A percentile compares a stretch with the other conserved stretches of the same genome.
These are phyloP conservation scores for Exserohilum turcica DNA, from an alignment of 2,329 filamentous ascomycete genomes.

Conservation along the genomic window DNA sequence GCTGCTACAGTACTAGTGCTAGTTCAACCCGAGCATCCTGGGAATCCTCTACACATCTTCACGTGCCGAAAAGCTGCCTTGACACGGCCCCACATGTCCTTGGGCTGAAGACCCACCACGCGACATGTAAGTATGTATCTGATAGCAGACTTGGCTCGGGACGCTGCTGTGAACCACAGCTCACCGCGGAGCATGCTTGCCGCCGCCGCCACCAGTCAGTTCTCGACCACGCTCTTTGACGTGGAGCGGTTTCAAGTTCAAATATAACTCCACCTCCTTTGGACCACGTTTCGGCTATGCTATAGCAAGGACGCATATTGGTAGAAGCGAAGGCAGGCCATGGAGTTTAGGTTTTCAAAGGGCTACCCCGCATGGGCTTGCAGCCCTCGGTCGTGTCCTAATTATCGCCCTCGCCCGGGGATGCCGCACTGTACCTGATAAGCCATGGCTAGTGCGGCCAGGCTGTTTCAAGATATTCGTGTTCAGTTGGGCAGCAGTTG, in stretches of 20 bases:
- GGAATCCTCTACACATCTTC: slow-evolving; percentile 19
- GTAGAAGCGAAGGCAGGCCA: slow-evolving; percentile 21
- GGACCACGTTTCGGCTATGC: slow-evolving; percentile 4
- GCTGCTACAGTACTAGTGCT: too few relatives aligned
- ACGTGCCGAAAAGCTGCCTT: slow-evolving; percentile 14
- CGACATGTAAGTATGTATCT: slow-evolving; percentile 9
- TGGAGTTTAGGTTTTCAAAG: slow-evolving; percentile 12
- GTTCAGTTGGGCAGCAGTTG: slow-evolving; percentile 17
- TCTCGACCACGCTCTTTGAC: slow-evolving; percentile 3
- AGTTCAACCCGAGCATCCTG: slow-evolving; percentile 32
- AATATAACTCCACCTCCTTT: slow-evolving; percentile 12
- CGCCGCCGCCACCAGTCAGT: slow-evolving; percentile 13
- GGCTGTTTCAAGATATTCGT: slow-evolving; percentile 16
- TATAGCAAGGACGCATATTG: slow-evolving; percentile 8
- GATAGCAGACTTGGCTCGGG: slow-evolving; percentile 3
- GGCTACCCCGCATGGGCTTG: slow-evolving; percentile 28
- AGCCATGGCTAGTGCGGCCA: slow-evolving; percentile 19
- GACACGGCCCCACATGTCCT: slow-evolving; percentile 17
- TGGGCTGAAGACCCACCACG: slow-evolving; percentile 12
- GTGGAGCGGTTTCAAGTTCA: slow-evolving; percentile 13
- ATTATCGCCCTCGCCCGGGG: slow-evolving; percentile 16
- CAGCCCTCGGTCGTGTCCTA: slow-evolving; percentile 7
- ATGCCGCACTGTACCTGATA: slow-evolving; percentile 14
- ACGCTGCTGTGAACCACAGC: neutral
- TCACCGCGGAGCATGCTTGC: slow-evolving; percentile 8